Evolutionary conservation across 768 basidiomycete species (phyloP), one percentile per base, ranked within the genome.

Genomic region (Flagelloscypha sp.): DNA sequence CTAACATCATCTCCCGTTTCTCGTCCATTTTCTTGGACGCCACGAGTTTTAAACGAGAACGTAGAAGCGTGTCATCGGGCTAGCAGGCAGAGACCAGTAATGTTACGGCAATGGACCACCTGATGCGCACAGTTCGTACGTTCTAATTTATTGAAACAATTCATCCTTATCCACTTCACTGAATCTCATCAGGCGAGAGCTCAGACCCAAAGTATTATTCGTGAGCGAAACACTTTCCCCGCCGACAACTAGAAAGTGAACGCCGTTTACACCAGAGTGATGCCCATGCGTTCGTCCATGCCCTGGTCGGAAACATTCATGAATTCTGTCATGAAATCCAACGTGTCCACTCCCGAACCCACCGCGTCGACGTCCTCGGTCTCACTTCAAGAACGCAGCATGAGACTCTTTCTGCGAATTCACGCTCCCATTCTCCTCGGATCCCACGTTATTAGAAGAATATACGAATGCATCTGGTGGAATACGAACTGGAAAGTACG

Each of bases 401-500:
- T 33, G 79, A n/a, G n/a, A 84, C 47, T 83, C 80, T 1, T 84
- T 84, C 48, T 67, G 76, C 24, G 77, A 84, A 49, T 52, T 80
- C 5, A 45, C 69, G 6, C 67, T 85, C 13, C 78, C 79, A 1
- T 84, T 84, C 50, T 66, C 65, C 1, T 75, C 75, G 1, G 69
- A 70, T 11, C 65, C 74, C 0, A 54, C 68, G 35, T 55, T 80
- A 9, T 58, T 82, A 16, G 83, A 84, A 45, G 66, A 74, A 40
- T 84, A 84, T 47, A 79, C 72, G 6, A 84, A 83, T 48, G 79
- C 79, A 0, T 65, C 66, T 17, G 83, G 83, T n/a, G 77, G 79
- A 12, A 76, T 84, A 42, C 70, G 81, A 27, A 81, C 66, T 2
- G 81, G 83, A 43, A 79, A 75, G 69, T 65, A 21, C n/a, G n/a